Evolutionary conservation across 208 protist genomes (phyloP).

Genomic region (Phytomonas sp.): DNA sequence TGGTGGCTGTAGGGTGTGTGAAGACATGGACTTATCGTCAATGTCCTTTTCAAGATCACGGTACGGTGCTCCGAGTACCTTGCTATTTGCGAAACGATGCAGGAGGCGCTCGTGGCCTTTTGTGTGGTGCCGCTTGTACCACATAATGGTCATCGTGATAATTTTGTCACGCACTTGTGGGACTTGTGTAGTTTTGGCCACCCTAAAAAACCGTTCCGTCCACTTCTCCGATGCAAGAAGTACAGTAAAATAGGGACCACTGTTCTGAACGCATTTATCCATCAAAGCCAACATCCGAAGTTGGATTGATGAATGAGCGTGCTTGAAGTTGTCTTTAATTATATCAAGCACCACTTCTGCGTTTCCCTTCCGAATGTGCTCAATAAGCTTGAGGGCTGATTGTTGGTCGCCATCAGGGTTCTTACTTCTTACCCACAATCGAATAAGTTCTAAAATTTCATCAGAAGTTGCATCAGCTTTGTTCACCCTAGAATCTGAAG

Average conservation of each 20-base stretch:
- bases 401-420: conserved; percentile 42
- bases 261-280: conserved; percentile 68
- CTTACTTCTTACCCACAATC: conserved; percentile 1
- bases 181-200: conserved; percentile 50
- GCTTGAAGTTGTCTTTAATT: conserved; percentile 71
- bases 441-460: conserved; percentile 9
- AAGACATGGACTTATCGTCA: not conserved
- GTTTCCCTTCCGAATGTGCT: conserved; percentile 61
- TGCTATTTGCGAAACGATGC: conserved; percentile 69
- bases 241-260: conserved; percentile 60
- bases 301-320: conserved; percentile 47
- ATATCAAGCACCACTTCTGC: conserved; percentile 54
- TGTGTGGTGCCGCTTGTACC: conserved; percentile 74
- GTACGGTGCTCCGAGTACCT: conserved; percentile 53
- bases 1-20: conserved; percentile 10
- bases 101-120: conserved; percentile 63
- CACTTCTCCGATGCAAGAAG: conserved; percentile 82
- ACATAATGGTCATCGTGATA: conserved; percentile 57
- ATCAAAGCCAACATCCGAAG: conserved; percentile 62
- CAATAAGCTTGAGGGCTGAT: conserved; percentile 41
- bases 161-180: conserved; percentile 60
- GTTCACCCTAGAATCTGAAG: not conserved
- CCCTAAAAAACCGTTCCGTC: conserved; percentile 81
- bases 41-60: conserved; percentile 29
- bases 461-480: conserved; percentile 1